A percentile compares a stretch with the other conserved stretches of the same genome.
Evolutionary conservation across 345 rosid genomes (phyloP).

Genomic region (Viola odorata): DNA sequence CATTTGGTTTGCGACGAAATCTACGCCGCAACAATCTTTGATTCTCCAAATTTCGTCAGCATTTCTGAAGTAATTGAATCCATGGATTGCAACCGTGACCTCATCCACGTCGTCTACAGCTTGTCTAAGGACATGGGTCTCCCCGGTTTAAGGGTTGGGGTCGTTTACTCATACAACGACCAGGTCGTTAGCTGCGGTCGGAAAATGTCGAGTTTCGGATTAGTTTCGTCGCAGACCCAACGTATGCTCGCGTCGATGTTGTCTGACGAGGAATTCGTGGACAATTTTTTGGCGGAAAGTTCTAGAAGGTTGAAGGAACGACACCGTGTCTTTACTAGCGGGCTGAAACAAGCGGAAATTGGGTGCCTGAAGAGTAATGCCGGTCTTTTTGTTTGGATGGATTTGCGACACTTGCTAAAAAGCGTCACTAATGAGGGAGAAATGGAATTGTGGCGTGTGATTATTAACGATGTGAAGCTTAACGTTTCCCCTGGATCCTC

Average conservation of each 20-base stretch:
- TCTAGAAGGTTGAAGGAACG: conserved; percentile 47
- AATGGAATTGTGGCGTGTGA: conserved; percentile 53
- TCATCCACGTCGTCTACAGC: conserved; percentile 71
- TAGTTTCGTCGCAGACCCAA: conserved; percentile 76
- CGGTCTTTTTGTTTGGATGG: conserved; percentile 82
- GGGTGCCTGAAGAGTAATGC: conserved; percentile 50
- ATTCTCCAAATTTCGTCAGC: conserved; percentile 49
- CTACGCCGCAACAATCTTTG: conserved; percentile 64
- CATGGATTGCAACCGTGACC: conserved; percentile 39
- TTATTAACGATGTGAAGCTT: conserved; percentile 60
- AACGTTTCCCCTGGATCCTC: conserved; percentile 84
- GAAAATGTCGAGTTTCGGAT: conserved; percentile 84
- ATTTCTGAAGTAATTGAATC: conserved; percentile 55
- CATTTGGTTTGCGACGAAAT: conserved; percentile 84
- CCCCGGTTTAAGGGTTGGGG: conserved; percentile 80
- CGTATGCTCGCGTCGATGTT: conserved; percentile 64
- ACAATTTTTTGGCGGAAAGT: conserved; percentile 41
- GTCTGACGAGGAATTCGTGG: conserved; percentile 54
- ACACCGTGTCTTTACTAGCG: conserved; percentile 36
- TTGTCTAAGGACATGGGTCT: conserved; percentile 92
- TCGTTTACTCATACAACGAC: conserved; percentile 73
- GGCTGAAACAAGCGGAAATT: conserved; percentile 48
- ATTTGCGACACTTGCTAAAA: conserved; percentile 49
- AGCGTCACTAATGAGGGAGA: conserved; percentile 45
- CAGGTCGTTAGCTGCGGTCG: conserved; percentile 50